Evolutionary conservation across 2,329 filamentous ascomycete species (phyloP), one percentile per base, ranked within the genome.

Genomic region (Fusarium cicatricum): DNA sequence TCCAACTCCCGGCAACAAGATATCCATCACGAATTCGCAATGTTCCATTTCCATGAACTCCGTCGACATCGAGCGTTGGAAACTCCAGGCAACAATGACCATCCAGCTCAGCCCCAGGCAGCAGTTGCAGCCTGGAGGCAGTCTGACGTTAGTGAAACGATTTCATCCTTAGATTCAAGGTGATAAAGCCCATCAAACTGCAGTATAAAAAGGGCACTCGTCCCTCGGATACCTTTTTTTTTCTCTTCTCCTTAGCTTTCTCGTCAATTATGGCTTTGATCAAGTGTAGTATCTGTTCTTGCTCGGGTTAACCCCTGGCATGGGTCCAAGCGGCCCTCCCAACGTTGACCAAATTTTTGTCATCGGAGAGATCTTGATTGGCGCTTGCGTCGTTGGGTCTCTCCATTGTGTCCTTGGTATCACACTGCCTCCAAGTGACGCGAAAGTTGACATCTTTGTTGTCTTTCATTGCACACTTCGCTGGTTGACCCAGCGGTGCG

Each of bases 251-350:
- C 44, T 36, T 21, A 68, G 48, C 58, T 64, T 51, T 59, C 49
- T 66, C 60, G 55, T 62, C 65, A 64, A 46, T 21, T 50, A 29
- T 34, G 58, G 62, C 68, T 69, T 39, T 28, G 58, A 66, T 67
- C 52, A 60, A 66, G 40, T 67, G 67, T 68, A 70, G 67, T 66
- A 69, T 63, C 62, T 67, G 67, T 69, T 70, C 64, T 66, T 68
- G 62, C 62, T 48, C 41, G 58, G 67, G 61, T 61, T 63, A 60
- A 68, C 29, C 32, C 61, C 66, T 65, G 46, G 52, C 48, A 68
- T 23, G 21, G 43, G 58, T 31, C 36, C 26, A 43, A 51, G 16
- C 26, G 44, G 34, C 46, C 51, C 39, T 38, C 29, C 12, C 23
- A 6, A 19, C 23, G 34, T 58, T 40, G 47, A 44, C 34, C 41